A percentile compares a stretch with the other conserved stretches of the same genome.
Evolutionary conservation across 2,329 filamentous ascomycete genomes (phyloP).

Genomic region (Periconia sp.): DNA sequence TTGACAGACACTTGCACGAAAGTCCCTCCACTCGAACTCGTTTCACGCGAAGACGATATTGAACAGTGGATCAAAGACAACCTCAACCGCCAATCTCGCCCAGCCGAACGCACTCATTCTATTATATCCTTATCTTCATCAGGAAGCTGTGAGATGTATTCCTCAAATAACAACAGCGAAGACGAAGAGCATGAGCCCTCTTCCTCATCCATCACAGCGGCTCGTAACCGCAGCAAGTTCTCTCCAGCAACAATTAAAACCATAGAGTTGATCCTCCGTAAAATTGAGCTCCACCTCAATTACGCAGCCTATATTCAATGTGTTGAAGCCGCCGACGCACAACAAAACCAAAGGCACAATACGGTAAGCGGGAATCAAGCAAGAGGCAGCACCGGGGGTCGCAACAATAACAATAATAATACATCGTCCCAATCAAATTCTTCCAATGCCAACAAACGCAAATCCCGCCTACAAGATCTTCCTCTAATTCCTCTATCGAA

Average conservation of each 20-base stretch:
- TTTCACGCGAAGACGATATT: slow-evolving; percentile 19
- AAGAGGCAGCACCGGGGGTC: neutral
- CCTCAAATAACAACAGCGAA: slow-evolving; percentile 29
- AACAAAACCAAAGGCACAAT: neutral
- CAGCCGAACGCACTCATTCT: slow-evolving; percentile 27
- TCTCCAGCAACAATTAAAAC: slow-evolving; percentile 23
- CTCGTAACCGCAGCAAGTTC: slow-evolving; percentile 1
- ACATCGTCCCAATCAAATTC: too few species aligned
- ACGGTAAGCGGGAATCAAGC: neutral
- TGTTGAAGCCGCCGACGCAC: slow-evolving; percentile 14
- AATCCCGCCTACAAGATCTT: slow-evolving; percentile 19
- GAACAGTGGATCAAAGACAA: slow-evolving; percentile 30
- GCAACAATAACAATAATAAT: neutral
- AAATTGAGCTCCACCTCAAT: slow-evolving; percentile 28
- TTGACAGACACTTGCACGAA: slow-evolving; percentile 3
- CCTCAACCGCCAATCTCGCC: slow-evolving; percentile 18
- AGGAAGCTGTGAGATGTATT: slow-evolving; percentile 33
- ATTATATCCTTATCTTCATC: slow-evolving; percentile 30
- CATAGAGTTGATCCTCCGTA: slow-evolving; percentile 31
- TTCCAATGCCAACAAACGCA: slow-evolving; percentile 20
- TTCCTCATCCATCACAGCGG: neutral
- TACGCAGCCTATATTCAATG: slow-evolving; percentile 28
- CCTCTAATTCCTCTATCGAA: neutral
- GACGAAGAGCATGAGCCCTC: slow-evolving; percentile 15
- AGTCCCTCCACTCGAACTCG: neutral